A percentile compares a stretch with the other conserved stretches of the same genome.
These are phyloP conservation scores for Cadophora sp. DNA, from an alignment of 2,329 filamentous ascomycete species.

Conservation along the genomic window DNA sequence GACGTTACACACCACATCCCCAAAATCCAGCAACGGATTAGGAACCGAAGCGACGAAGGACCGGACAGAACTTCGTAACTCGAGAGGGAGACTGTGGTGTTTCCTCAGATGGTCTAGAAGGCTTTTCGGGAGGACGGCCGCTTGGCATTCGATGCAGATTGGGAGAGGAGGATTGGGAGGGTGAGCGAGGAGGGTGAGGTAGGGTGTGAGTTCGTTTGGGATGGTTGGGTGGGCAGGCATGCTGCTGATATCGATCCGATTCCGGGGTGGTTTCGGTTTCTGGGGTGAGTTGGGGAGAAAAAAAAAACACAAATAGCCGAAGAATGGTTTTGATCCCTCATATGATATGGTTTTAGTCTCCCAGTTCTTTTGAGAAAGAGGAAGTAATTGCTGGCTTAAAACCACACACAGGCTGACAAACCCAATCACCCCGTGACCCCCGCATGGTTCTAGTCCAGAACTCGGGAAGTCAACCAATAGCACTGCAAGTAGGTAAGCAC, in stretches of 20 bases:
- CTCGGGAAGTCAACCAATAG: background rate
- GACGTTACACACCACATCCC: conserved; percentile 19
- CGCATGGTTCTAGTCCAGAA: conserved; percentile 6
- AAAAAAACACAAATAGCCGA: background rate
- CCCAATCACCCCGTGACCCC: background rate
- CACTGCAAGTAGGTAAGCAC: background rate
- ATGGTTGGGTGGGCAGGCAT: background rate
- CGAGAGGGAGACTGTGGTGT: conserved; percentile 29
- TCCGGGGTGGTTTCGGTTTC: too few relatives aligned
- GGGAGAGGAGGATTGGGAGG: conserved; percentile 24
- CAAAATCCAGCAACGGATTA: conserved; percentile 18
- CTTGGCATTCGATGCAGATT: conserved; percentile 29
- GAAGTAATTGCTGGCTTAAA: too few relatives aligned
- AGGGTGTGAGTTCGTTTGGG: background rate
- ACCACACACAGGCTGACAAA: background rate
- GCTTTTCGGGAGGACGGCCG: conserved; percentile 31
- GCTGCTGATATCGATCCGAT: too few relatives aligned
- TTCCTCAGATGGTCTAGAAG: conserved; percentile 35
- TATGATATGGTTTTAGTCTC: background rate
- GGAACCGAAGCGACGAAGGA: conserved; percentile 22
- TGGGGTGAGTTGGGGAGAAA: background rate
- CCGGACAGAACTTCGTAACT: conserved; percentile 22
- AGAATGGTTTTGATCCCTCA: background rate
- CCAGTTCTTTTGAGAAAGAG: too few relatives aligned
- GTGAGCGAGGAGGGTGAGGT: background rate